These are phyloP conservation scores for Pythium plurisporium DNA, from an alignment of 352 stramenopile species.

Conservation along the genomic window DNA sequence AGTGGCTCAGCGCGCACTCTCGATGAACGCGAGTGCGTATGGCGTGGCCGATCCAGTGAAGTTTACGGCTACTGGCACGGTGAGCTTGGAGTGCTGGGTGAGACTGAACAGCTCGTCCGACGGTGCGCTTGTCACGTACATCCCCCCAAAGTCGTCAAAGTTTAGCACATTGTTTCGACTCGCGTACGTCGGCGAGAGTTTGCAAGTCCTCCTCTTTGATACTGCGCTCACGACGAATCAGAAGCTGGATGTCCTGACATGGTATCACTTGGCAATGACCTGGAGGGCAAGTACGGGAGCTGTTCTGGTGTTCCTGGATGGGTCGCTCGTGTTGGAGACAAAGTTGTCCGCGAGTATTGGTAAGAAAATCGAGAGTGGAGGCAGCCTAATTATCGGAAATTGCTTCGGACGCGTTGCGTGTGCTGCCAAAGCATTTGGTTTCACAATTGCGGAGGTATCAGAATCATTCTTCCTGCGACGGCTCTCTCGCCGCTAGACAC, in stretches of 20 bases:
- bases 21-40: slow-evolving; percentile 5
- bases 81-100: slow-evolving; percentile 31
- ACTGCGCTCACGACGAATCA: slow-evolving; percentile 17
- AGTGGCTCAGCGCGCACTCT: neutral
- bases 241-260: slow-evolving; percentile 1
- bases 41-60: slow-evolving; percentile 19
- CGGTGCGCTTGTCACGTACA: slow-evolving; percentile 28
- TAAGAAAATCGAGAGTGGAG: slow-evolving; percentile 12
- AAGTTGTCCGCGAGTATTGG: neutral
- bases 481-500: too few relatives aligned
- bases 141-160: slow-evolving; percentile 9
- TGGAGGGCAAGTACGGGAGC: slow-evolving; percentile 11
- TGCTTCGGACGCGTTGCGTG: slow-evolving; percentile 32
- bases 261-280: slow-evolving; percentile 24
- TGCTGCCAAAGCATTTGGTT: slow-evolving; percentile 32
- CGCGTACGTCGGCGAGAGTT: slow-evolving; percentile 12
- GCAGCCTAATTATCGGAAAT: slow-evolving; percentile 35
- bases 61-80: slow-evolving; percentile 1
- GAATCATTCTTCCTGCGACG: neutral
- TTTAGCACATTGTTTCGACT: slow-evolving; percentile 8
- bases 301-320: slow-evolving; percentile 19
- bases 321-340: slow-evolving; percentile 4
- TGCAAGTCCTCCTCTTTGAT: slow-evolving; percentile 25
- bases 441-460: slow-evolving; percentile 46
- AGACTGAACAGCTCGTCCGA: slow-evolving; percentile 10